Conservation (phyloP, 306 rosid genomes). For the Cucurbita argyrosperma region DNA sequence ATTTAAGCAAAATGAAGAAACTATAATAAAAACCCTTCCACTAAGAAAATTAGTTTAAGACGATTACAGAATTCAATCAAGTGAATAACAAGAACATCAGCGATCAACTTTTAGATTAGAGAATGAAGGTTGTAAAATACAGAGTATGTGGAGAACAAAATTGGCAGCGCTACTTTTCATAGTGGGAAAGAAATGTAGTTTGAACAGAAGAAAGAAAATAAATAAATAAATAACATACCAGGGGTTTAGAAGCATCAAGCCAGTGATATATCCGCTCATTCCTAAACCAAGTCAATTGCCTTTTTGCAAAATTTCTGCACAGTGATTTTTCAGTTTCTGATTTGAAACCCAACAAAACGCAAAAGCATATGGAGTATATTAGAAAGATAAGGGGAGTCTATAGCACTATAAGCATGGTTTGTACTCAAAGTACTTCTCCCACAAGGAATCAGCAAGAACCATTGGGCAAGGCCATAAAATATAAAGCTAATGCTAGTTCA, state of each 20-base stretch:
- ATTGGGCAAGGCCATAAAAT: background rate
- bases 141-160: background rate
- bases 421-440: background rate
- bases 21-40: background rate
- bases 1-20: background rate
- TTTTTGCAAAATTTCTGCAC: conserved; percentile 82
- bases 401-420: background rate
- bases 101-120: background rate
- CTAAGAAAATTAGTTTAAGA: background rate
- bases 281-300: conserved; percentile 87
- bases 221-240: conserved; percentile 28
- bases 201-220: background rate
- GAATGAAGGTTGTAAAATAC: background rate
- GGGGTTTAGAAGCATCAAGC: conserved; percentile 87
- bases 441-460: background rate
- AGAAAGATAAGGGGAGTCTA: background rate
- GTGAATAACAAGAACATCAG: background rate
- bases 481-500: background rate
- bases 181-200: background rate
- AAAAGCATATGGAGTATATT: background rate
- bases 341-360: background rate
- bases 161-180: background rate
- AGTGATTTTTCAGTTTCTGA: conserved; percentile 2
- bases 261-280: conserved; percentile 76
- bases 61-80: background rate